These are phyloP conservation scores for Leishmania mexicana DNA, from an alignment of 208 protist species.

Conservation along the genomic window DNA sequence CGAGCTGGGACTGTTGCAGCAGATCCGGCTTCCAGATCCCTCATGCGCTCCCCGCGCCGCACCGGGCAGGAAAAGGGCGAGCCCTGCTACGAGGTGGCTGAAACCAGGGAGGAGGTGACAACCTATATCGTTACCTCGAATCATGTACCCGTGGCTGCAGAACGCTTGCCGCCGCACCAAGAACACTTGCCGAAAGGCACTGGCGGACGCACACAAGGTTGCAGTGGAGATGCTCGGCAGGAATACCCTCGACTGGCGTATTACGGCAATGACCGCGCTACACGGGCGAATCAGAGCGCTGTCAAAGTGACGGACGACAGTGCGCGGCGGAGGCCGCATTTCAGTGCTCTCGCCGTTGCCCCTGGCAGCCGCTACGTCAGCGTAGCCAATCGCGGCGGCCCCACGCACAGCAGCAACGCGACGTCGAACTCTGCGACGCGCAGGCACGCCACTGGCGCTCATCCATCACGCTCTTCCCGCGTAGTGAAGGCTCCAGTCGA, in stretches of 20 bases:
- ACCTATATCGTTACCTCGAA: not conserved
- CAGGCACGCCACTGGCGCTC: not conserved
- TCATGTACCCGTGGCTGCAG: not conserved
- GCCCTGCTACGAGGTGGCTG: slow-evolving; percentile 15
- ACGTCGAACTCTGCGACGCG: slow-evolving; percentile 6
- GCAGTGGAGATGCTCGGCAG: no score
- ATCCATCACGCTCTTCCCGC: not conserved
- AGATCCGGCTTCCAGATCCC: not conserved
- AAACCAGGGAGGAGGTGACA: slow-evolving; percentile 20
- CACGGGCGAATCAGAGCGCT: not conserved
- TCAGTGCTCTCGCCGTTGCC: not conserved
- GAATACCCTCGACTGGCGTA: slow-evolving; percentile 10
- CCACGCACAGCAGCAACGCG: not conserved
- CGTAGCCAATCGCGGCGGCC: not conserved
- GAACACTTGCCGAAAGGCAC: not conserved
- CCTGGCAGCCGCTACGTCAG: not conserved
- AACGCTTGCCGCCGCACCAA: not conserved
- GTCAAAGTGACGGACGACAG: not conserved
- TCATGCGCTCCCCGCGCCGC: not conserved
- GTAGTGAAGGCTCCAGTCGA: slow-evolving; percentile 21
- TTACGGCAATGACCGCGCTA: not conserved
- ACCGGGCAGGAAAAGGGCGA: slow-evolving; percentile 7
- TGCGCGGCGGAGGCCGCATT: not conserved
- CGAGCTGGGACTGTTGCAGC: not conserved
- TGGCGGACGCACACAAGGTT: not conserved